phyloP scores from a whole-genome alignment of 805 yeast genomes.

The Nakazawaea molendinolei region DNA sequence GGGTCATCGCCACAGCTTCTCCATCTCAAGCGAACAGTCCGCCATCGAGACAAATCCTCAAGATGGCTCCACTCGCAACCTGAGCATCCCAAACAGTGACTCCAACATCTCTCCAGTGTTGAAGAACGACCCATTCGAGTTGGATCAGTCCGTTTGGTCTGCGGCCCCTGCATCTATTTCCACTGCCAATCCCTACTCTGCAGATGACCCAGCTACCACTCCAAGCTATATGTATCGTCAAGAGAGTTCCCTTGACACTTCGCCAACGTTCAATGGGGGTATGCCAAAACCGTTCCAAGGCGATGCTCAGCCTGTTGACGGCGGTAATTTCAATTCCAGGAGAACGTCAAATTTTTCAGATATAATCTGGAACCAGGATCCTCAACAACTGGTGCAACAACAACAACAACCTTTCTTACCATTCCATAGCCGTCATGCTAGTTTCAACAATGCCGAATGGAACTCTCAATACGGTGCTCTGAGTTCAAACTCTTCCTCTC shows the following conservation, averaged over 20 bases:
- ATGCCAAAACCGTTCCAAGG: too few species aligned
- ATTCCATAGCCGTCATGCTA: conserved; percentile 14
- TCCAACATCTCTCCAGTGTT: conserved; percentile 8
- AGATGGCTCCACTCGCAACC: background rate
- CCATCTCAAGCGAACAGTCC: conserved; percentile 11
- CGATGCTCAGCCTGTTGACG: too few species aligned
- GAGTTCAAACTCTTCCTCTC: background rate
- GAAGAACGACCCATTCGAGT: conserved; percentile 9
- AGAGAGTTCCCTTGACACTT: background rate
- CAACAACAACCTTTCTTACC: background rate
- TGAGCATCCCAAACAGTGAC: conserved; percentile 10
- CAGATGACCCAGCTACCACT: background rate
- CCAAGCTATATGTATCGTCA: conserved; percentile 2
- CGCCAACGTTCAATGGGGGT: too few species aligned
- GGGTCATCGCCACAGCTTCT: conserved; percentile 4
- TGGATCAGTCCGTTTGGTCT: conserved; percentile 11
- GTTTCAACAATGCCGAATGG: conserved; percentile 15
- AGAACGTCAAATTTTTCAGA: conserved; percentile 19
- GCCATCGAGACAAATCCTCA: conserved; percentile 7
- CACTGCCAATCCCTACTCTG: background rate
- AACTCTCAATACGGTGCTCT: background rate
- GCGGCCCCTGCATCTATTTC: background rate
- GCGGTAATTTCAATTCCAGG: conserved; percentile 14
- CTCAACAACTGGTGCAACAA: conserved; percentile 1
- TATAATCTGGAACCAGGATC: conserved; percentile 13